Base-by-base conservation (phyloP, 495 filamentous ascomycete species). In the Xylaria castorea region DNA sequence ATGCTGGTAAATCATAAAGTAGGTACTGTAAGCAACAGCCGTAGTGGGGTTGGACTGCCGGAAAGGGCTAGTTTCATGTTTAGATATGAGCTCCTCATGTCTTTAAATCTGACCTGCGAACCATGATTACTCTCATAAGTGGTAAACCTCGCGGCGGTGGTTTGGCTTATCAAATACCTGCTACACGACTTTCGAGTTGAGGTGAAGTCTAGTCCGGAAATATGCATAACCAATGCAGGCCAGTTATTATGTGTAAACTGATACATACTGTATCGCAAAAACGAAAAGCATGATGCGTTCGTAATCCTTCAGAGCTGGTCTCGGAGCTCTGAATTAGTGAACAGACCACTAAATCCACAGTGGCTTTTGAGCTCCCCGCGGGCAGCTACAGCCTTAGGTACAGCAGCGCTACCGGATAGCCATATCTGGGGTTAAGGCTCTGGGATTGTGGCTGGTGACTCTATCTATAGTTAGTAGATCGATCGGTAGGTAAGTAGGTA, bases 401-500 rank as follows among this genome's bases (percentile, higher is more conserved):
- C 55, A 7, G 22, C 50, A 53, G 50, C 50, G 22, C 50, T 53
- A 27, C 50, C 50, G n/a, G n/a, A n/a, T 46, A 48, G 16, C 55
- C 16, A 7, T 36, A 7, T 36, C 58, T 36, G 20, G 20, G 11
- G 14, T 38, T 27, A 6, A 22, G 61, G 61, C n/a, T 27, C 22
- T 18, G 20, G 11, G 18, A 40, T 36, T 64, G 61, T 64, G 61
- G 61, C 61, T 64, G 38, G 61, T 42, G 18, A n/a, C 46, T 5
- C 34, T 32, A 27, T 30, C 25, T 32, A n/a, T n/a, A n/a, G n/a
- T n/a, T n/a, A 42, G 51, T 30, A 57, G 51, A 57, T 57, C 27
- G 55, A 27, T n/a, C n/a, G 58, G 14, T 61, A 18, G 20, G 58
- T 61, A 36, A 30, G 57, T 60, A 38, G 8, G 30, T 22, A 11